Evolutionary conservation across 2,329 filamentous ascomycete species (phyloP), one percentile per base, ranked within the genome.

Genomic region (Colletotrichum caudatum): DNA sequence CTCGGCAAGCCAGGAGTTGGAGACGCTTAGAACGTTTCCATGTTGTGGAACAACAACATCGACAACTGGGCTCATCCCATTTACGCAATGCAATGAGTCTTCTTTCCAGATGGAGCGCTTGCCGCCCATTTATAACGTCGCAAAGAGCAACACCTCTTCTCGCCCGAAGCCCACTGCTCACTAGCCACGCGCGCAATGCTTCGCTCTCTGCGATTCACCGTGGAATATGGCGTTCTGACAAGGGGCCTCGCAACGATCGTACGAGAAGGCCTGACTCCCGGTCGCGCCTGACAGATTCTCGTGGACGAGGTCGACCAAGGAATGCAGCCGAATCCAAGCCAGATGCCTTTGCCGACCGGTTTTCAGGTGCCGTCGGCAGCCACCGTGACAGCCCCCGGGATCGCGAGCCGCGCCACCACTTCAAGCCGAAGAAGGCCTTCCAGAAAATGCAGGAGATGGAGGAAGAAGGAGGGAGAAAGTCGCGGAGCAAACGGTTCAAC

Each of bases 171-270:
- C 37, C 41, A 29, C 29, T 66, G 16, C 53, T 50, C 29, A 44
- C n/a, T 16, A 56, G n/a, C 11, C 71, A 67, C n/a, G 58, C 66
- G 37, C 68, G 67, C 39, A 46, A 64, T 50, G 53, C 75, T 12
- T 76, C 74, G 53, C 85, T 93, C 71, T 92, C 91, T 12, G 92
- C 91, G 54, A 94, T 94, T 76, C 88, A 90, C 74, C 85, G 87
- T 57, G 92, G 92, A 18, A 84, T 94, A 66, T 88, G 90, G 56
- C 77, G 82, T 79, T 80, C 88, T 75, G 74, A 85, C 77, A 76
- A 79, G 72, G 79, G 46, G 12, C 44, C 66, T 44, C 46, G 57
- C 26, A 62, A 51, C 29, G 20, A 44, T 16, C 70, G 62, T 14
- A 23, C 48, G 26, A 39, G 26, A 37, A 65, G 53, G 14, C 29